Percentiles rank a stretch among this genome's conserved stretches.
These are phyloP conservation scores for Prunella vulgaris DNA, from an alignment of 257 asterid species.

Conservation along the genomic window DNA sequence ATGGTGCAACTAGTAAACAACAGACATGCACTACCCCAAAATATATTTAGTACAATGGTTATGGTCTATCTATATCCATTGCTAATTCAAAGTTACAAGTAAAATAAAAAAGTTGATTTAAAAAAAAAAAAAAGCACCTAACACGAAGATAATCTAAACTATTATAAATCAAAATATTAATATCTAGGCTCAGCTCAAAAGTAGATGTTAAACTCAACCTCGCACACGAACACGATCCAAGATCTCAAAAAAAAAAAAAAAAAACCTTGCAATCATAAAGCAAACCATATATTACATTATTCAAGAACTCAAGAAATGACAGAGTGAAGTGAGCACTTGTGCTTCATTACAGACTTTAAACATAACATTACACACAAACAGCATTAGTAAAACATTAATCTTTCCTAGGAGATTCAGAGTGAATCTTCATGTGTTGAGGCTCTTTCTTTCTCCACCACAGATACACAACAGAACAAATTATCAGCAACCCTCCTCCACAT, in stretches of 20 bases:
- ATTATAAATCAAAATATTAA: too few species aligned
- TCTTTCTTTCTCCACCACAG: slow-evolving; percentile 38
- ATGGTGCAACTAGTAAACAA: too few species aligned
- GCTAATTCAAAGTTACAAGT: too few species aligned
- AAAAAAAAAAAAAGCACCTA: too few species aligned
- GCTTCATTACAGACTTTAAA: slow-evolving; percentile 8
- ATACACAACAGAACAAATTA: slow-evolving; percentile 34
- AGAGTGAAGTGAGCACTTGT: slow-evolving; percentile 13
- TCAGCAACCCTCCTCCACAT: slow-evolving; percentile 31
- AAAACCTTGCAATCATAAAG: not conserved
- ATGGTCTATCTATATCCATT: too few species aligned
- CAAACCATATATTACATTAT: not conserved
- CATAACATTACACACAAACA: not conserved
- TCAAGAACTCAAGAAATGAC: slow-evolving; percentile 7
- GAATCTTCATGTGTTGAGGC: slow-evolving; percentile 24
- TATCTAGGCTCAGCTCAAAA: too few species aligned
- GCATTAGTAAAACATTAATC: not conserved
- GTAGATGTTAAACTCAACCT: too few species aligned
- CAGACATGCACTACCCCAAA: too few species aligned
- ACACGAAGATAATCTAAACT: too few species aligned
- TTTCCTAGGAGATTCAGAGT: slow-evolving; percentile 32
- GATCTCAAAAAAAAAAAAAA: not conserved
- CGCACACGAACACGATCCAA: too few species aligned
- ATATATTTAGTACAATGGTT: too few species aligned
- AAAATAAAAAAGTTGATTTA: too few species aligned